These are phyloP conservation scores for Exophiala aquamarina DNA, from an alignment of 2,329 filamentous ascomycete genomes.

Conservation along the genomic window DNA sequence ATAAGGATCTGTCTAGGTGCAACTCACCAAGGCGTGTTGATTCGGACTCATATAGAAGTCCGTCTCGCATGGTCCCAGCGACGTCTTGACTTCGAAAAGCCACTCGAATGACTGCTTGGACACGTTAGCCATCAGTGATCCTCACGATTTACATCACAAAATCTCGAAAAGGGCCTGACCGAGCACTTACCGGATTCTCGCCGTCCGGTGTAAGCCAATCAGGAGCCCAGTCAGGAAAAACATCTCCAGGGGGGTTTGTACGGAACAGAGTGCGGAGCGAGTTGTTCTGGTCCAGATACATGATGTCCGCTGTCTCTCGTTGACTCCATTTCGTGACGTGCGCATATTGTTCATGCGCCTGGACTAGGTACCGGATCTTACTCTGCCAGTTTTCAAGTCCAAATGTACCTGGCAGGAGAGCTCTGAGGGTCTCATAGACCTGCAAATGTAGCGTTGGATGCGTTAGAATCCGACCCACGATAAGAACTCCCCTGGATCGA, in stretches of 20 bases:
- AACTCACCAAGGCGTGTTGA: slow-evolving; percentile 18
- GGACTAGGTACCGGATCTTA: slow-evolving; percentile 16
- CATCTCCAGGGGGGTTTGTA: slow-evolving; percentile 4
- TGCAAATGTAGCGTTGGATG: too few species aligned
- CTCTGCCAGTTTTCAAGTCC: slow-evolving; percentile 17
- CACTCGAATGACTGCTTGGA: slow-evolving; percentile 11
- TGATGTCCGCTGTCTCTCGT: slow-evolving; percentile 18
- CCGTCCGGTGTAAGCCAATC: slow-evolving; percentile 1
- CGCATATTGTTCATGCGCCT: slow-evolving; percentile 8
- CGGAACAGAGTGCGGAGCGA: not conserved
- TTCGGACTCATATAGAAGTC: slow-evolving; percentile 19
- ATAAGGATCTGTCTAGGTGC: not conserved
- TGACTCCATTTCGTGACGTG: slow-evolving; percentile 4
- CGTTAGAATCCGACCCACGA: too few species aligned
- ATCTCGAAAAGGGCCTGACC: not conserved
- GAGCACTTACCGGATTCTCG: not conserved
- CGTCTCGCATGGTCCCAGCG: slow-evolving; percentile 18
- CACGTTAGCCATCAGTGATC: slow-evolving; percentile 4
- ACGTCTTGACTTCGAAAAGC: slow-evolving; percentile 22
- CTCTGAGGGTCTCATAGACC: slow-evolving; percentile 13
- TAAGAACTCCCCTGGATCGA: too few species aligned
- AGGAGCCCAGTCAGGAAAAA: slow-evolving; percentile 13
- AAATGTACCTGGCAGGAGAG: slow-evolving; percentile 3
- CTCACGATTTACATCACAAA: not conserved
- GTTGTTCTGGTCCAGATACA: slow-evolving; percentile 11